Evolutionary conservation across 2,329 filamentous ascomycete genomes (phyloP), one percentile per base, ranked within the genome.

Genomic region (Trichoderma harzianum): DNA sequence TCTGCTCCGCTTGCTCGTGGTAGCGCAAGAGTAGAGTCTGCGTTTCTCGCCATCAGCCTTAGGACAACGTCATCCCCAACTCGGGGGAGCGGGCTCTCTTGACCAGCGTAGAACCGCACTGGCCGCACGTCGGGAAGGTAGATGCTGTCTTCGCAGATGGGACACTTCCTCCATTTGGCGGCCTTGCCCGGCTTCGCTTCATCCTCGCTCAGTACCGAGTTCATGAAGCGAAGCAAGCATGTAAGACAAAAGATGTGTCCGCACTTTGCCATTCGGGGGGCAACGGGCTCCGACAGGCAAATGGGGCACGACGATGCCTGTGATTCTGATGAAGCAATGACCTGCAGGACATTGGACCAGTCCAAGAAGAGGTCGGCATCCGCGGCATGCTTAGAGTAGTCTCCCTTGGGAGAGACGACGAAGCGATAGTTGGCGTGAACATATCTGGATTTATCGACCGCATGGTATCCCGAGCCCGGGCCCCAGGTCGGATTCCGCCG

Each of bases 391-490:
- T 89, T 88, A 72, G 89, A 87, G 79, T 98, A 99, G 77, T 91
- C 89, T 72, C 90, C 91, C 70, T 89, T 87, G 4, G 96, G 95
- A 73, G 93, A 91, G 66, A 99, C 95, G 72, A 99, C 92, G 80
- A 99, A 99, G 70, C 96, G 92, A 80, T 99, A 99, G 81, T 99
- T 99, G 75, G 96, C 94, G 81, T 99, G 95, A 18, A 99, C 88
- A 71, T 87, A 95, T 86, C 93, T 91, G 72, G 95, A 92, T 83
- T 98, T 98, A 82, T 99, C 96, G 57, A 91, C 89, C 16, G 93
- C 90, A 81, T 98, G 94, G 81, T 97, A 93, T 30, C 95, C 94
- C 43, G 94, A 97, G 5, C 95, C 94, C 53, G 93, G 86, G 0
- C 94, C 94, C 92, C 93, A 97, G 2, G 91, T 92, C 58, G 91